phyloP scores from a whole-genome alignment of 305 asterid species.

The Plantago coronopus region DNA sequence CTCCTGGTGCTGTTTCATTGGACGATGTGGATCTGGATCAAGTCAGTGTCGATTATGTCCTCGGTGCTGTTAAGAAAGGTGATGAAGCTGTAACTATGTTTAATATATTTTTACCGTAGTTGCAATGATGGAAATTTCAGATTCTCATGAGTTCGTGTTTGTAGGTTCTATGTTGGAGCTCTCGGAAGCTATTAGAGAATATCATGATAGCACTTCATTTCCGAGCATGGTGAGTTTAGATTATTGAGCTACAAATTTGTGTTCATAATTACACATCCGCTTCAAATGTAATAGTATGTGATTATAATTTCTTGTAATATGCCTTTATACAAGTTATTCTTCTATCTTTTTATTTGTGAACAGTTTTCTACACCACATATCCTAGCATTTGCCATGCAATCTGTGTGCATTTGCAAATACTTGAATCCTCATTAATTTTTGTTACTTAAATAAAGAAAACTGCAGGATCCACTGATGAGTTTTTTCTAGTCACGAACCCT shows the following conservation, averaged over 20 bases:
- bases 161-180: conserved; percentile 86
- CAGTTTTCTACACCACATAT: conserved; percentile 7
- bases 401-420: conserved; percentile 5
- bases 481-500: conserved; percentile 76
- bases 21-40: conserved; percentile 99
- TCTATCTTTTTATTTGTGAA: neutral
- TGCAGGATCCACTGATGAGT: conserved; percentile 79
- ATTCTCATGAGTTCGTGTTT: conserved; percentile 24
- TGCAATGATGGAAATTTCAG: conserved; percentile 17
- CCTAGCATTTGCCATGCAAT: neutral
- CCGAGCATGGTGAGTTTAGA: conserved; percentile 72
- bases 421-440: conserved; percentile 19
- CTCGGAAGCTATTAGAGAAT: conserved; percentile 92
- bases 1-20: conserved; percentile 95
- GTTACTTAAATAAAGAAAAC: conserved; percentile 49
- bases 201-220: conserved; percentile 73
- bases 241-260: conserved; percentile 20
- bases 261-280: conserved; percentile 1
- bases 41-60: conserved; percentile 87
- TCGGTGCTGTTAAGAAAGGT: conserved; percentile 91
- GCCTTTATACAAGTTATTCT: neutral
- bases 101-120: neutral
- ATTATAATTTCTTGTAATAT: neutral
- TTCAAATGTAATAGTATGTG: neutral
- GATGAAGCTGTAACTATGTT: conserved; percentile 16